phyloP scores from a whole-genome alignment of 2,329 filamentous ascomycete genomes.

The Peltaster fructicola region DNA sequence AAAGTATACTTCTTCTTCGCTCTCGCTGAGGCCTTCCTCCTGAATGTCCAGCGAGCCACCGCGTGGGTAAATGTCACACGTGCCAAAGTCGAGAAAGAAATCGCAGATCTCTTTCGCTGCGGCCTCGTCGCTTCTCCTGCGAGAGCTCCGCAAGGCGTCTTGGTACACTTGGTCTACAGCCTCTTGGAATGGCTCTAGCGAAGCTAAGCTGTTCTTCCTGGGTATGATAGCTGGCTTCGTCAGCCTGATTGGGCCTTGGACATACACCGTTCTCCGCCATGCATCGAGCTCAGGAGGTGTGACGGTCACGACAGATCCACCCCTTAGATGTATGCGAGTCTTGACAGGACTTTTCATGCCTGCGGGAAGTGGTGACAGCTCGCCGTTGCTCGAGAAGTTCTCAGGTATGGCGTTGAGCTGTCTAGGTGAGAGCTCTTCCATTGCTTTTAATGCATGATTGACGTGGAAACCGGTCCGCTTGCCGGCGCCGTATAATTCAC shows the following conservation, averaged over 20 bases:
- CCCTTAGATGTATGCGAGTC: slow-evolving; percentile 17
- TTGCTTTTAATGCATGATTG: too few relatives aligned
- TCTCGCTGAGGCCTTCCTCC: slow-evolving; percentile 7
- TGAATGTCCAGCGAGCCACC: slow-evolving; percentile 9
- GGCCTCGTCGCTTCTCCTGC: slow-evolving; percentile 18
- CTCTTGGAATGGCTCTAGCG: slow-evolving; percentile 22
- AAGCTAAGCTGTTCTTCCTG: slow-evolving; percentile 24
- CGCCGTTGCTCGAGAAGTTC: slow-evolving; percentile 3
- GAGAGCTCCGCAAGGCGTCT: slow-evolving; percentile 10
- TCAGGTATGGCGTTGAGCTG: too few relatives aligned
- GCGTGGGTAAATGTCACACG: slow-evolving; percentile 14
- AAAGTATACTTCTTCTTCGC: slow-evolving; percentile 3
- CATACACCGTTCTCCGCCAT: slow-evolving; percentile 20
- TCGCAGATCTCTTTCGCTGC: slow-evolving; percentile 23
- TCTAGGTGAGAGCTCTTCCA: too few relatives aligned
- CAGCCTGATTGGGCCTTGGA: slow-evolving; percentile 26
- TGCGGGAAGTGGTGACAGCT: slow-evolving; percentile 10
- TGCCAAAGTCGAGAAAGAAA: slow-evolving; percentile 24
- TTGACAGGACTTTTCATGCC: slow-evolving; percentile 9
- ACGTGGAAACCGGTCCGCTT: too few relatives aligned
- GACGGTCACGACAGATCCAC: slow-evolving; percentile 19
- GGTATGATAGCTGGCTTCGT: slow-evolving; percentile 17
- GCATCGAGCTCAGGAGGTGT: slow-evolving; percentile 18
- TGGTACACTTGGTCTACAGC: slow-evolving; percentile 16
- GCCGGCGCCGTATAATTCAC: too few relatives aligned